These are phyloP conservation scores for Rhynchosporium graminicola DNA, from an alignment of 2,329 filamentous ascomycete species.

Conservation along the genomic window DNA sequence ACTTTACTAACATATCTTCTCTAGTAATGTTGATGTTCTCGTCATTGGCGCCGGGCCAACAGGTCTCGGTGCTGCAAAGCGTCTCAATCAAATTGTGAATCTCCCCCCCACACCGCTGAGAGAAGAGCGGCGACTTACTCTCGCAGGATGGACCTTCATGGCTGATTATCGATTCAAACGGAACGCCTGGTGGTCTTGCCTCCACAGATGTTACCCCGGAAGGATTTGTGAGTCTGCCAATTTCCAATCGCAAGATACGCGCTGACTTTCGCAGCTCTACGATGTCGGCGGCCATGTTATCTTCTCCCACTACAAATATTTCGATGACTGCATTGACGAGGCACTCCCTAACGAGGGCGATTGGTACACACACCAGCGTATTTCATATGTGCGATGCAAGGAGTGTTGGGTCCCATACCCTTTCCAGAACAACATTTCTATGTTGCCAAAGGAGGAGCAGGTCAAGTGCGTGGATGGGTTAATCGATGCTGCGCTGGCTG, in stretches of 20 bases:
- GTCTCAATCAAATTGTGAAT: conserved; percentile 86
- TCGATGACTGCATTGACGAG: conserved; percentile 98
- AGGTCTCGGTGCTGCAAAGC: conserved; percentile 96
- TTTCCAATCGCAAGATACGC: conserved; percentile 25
- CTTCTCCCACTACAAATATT: conserved; percentile 88
- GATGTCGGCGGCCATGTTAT: conserved; percentile 69
- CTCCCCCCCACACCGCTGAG: conserved; percentile 26
- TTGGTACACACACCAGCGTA: conserved; percentile 97
- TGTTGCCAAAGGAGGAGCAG: conserved; percentile 96
- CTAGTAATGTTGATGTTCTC: conserved; percentile 86
- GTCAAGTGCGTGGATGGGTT: conserved; percentile 91
- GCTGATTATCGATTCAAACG: conserved; percentile 91
- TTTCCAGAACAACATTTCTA: conserved; percentile 99
- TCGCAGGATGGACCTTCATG: conserved; percentile 84
- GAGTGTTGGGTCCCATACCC: conserved; percentile 96
- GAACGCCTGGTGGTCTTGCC: conserved; percentile 92
- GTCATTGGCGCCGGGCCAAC: conserved; percentile 98
- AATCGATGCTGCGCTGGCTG: conserved; percentile 90
- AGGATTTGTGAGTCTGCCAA: conserved; percentile 78
- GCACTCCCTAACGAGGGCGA: conserved; percentile 90
- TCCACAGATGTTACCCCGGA: conserved; percentile 94
- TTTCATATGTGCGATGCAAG: conserved; percentile 99
- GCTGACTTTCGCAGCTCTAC: conserved; percentile 69
- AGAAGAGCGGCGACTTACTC: conserved; percentile 16
- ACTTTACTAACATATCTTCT: conserved; percentile 19